Conservation (phyloP, 1,139 yeast genomes). For the Nakaseomyces bracarensis region DNA sequence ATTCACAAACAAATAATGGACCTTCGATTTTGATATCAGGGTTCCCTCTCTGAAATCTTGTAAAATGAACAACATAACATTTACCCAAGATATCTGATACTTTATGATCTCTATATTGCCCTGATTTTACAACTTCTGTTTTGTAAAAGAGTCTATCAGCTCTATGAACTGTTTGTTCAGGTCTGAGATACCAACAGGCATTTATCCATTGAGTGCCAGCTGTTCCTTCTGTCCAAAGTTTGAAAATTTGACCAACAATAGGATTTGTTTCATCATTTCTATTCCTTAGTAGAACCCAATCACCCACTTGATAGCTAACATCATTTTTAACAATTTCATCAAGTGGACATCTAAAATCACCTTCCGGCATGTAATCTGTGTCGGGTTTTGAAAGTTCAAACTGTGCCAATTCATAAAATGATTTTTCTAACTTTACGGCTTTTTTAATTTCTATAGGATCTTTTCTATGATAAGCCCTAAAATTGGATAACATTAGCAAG, state of each 20-base stretch:
- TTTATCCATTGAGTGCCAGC: constrained; percentile 86
- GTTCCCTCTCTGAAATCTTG: constrained; percentile 90
- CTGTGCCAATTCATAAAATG: constrained; percentile 52
- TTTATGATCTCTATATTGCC: constrained; percentile 90
- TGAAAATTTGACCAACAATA: constrained; percentile 85
- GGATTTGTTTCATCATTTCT: constrained; percentile 86
- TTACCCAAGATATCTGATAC: constrained; percentile 86
- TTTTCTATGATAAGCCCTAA: constrained; percentile 57
- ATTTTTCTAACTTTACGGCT: constrained; percentile 52
- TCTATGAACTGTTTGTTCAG: constrained; percentile 95
- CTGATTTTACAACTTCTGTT: constrained; percentile 93
- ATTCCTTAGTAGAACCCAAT: constrained; percentile 84
- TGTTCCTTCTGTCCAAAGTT: constrained; percentile 69
- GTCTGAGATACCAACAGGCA: constrained; percentile 96
- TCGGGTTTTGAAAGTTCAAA: constrained; percentile 77
- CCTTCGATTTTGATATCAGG: constrained; percentile 75
- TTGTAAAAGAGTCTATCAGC: constrained; percentile 81
- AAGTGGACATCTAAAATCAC: constrained; percentile 66
- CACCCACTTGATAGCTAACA: constrained; percentile 74
- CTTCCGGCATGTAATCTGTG: constrained; percentile 62
- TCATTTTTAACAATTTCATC: constrained; percentile 69
- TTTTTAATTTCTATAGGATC: constrained; percentile 49
- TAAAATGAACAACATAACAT: constrained; percentile 89
- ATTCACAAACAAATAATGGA: constrained; percentile 90
- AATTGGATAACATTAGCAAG: constrained; percentile 65